Evolutionary conservation across 2,329 filamentous ascomycete species (phyloP), one percentile per base, ranked within the genome.

Genomic region (Penicillium olsonii): DNA sequence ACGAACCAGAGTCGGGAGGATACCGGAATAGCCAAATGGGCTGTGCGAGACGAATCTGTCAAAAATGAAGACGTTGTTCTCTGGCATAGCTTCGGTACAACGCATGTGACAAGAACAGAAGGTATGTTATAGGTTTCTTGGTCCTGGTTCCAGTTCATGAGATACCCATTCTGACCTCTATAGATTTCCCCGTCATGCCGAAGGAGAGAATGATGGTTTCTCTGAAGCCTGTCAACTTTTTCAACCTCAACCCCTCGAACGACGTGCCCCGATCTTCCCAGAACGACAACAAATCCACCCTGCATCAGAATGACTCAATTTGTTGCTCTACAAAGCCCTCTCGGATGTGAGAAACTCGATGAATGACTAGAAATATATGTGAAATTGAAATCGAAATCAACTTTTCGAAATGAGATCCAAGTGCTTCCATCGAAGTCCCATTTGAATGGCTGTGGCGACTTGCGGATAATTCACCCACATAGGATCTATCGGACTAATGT

Each of bases 161-260:
- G 5, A 24, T 24, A 8, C 22, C 22, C 11, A n/a, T n/a, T 31
- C 29, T 31, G 4, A 31, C 29, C 2, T 31, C 2, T 31, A 11
- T 3, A 31, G 29, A 66, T 33, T 68, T 57, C 53, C 65, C 64
- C 1, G 60, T 67, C 20, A 68, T 66, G 63, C 82, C 82, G 0
- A 75, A 72, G 46, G 63, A 66, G 45, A 64, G 61, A 43, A 59
- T 66, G 56, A 40, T 52, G 9, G 57, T 65, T 14, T 51, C 51
- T 2, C 41, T 67, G 19, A 66, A 64, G 47, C 63, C 61, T 12
- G 59, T 60, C 33, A 66, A 66, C 42, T 66, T 67, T 51, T 66
- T 65, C 40, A 47, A 46, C 12, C 15, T 42, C 1, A 66, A 65
- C 52, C 65, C 63, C 12, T 58, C 52, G 8, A 45, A 59, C 2